Conservation (phyloP, 495 filamentous ascomycete genomes). For the Podospora pseudoanserina region DNA sequence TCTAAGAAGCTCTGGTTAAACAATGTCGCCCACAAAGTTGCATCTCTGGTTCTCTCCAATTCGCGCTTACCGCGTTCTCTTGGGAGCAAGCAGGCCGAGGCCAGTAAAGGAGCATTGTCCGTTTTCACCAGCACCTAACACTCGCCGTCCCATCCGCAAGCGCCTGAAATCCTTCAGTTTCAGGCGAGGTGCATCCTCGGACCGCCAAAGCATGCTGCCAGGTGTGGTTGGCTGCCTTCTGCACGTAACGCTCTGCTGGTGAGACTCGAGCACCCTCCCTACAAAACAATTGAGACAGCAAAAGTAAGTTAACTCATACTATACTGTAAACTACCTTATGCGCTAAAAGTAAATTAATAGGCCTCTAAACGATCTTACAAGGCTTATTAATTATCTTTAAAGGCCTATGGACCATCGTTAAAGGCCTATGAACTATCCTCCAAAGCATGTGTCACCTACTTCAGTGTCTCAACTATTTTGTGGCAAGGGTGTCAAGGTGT, state of each 20-base stretch:
- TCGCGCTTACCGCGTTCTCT: background rate
- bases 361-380: too few species aligned
- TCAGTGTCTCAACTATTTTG: too few species aligned
- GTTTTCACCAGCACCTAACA: background rate
- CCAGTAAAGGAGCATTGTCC: background rate
- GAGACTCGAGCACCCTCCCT: too few species aligned
- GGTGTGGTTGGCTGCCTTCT: conserved; percentile 5
- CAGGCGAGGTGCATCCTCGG: conserved; percentile 14
- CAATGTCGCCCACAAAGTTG: background rate
- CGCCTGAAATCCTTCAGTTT: conserved; percentile 8
- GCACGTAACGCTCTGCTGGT: conserved; percentile 3
- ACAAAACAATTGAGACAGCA: too few species aligned
- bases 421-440: too few species aligned
- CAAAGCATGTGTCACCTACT: too few species aligned
- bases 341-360: too few species aligned
- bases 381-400: too few species aligned
- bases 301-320: too few species aligned
- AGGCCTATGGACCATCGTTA: too few species aligned
- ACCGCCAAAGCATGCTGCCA: conserved; percentile 6
- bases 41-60: background rate
- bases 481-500: background rate
- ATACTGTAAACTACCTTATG: too few species aligned
- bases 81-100: background rate
- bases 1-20: background rate
- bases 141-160: background rate